phyloP scores from a whole-genome alignment of 495 filamentous ascomycete genomes.

The Penicillium parvum region DNA sequence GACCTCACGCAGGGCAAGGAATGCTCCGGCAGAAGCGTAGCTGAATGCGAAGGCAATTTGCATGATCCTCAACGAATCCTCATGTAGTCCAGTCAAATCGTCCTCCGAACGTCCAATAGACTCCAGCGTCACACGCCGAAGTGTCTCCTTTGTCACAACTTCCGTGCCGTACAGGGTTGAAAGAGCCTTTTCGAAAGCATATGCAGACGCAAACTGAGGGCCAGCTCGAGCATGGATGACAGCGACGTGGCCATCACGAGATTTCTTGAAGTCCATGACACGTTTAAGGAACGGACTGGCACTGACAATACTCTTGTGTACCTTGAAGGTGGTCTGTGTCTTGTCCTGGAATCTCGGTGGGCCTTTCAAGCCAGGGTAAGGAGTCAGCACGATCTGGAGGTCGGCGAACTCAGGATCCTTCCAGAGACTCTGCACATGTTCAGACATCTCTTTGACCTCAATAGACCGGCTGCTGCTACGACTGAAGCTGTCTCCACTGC shows the following conservation, averaged over 20 bases:
- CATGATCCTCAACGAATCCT: conserved; percentile 17
- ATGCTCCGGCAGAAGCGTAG: conserved; percentile 29
- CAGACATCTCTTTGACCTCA: background rate
- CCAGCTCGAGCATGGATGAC: conserved; percentile 16
- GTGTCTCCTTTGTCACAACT: background rate
- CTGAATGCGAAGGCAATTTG: conserved; percentile 27
- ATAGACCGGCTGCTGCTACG: too few species aligned
- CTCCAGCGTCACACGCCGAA: background rate
- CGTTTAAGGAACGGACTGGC: conserved; percentile 10
- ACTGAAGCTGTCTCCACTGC: too few species aligned
- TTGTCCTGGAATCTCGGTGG: too few species aligned
- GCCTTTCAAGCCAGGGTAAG: too few species aligned
- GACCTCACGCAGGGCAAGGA: conserved; percentile 20
- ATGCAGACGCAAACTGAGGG: conserved; percentile 13
- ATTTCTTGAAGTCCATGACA: background rate
- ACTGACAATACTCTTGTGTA: background rate
- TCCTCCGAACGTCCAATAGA: background rate
- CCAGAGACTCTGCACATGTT: conserved; percentile 6
- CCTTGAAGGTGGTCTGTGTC: conserved; percentile 6
- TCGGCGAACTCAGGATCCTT: conserved; percentile 16
- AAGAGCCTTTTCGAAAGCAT: conserved; percentile 26
- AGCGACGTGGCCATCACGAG: background rate
- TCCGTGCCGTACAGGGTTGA: conserved; percentile 21
- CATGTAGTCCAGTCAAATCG: background rate
- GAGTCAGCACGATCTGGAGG: conserved; percentile 17